These are phyloP conservation scores for Pleurozium schreberi DNA, from an alignment of 225 moss, liverwort and hornwort species.

Conservation along the genomic window DNA sequence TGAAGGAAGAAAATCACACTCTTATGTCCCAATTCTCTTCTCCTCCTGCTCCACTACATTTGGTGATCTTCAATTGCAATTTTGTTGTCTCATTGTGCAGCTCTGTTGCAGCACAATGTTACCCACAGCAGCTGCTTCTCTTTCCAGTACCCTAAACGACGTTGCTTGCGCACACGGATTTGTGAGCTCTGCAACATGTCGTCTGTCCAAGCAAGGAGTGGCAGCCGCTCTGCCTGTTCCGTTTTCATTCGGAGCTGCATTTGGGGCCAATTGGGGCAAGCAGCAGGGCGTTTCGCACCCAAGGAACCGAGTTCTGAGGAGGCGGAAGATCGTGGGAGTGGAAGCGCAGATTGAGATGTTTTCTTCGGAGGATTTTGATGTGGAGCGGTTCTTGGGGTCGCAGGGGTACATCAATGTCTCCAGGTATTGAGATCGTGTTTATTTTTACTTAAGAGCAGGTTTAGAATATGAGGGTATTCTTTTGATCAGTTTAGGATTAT, in stretches of 20 bases:
- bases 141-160: neutral
- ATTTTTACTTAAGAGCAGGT: neutral
- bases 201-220: neutral
- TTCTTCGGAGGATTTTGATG: conserved; percentile 81
- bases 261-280: conserved; percentile 18
- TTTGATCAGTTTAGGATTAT: neutral
- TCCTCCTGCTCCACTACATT: neutral
- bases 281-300: neutral
- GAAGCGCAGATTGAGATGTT: conserved; percentile 51
- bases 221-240: neutral
- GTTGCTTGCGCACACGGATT: neutral
- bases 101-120: neutral
- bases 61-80: neutral
- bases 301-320: neutral
- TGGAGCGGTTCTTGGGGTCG: conserved; percentile 61
- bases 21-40: neutral
- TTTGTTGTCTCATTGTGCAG: neutral
- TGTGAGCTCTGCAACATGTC: neutral
- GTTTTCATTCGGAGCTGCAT: conserved; percentile 26
- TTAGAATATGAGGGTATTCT: neutral
- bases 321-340: neutral
- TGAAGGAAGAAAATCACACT: neutral
- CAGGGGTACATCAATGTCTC: conserved; percentile 90
- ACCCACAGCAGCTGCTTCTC: neutral
- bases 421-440: conserved; percentile 15